Evolutionary conservation across 768 basidiomycete genomes (phyloP), one percentile per base, ranked within the genome.

Genomic region (Leccinum obscurum): DNA sequence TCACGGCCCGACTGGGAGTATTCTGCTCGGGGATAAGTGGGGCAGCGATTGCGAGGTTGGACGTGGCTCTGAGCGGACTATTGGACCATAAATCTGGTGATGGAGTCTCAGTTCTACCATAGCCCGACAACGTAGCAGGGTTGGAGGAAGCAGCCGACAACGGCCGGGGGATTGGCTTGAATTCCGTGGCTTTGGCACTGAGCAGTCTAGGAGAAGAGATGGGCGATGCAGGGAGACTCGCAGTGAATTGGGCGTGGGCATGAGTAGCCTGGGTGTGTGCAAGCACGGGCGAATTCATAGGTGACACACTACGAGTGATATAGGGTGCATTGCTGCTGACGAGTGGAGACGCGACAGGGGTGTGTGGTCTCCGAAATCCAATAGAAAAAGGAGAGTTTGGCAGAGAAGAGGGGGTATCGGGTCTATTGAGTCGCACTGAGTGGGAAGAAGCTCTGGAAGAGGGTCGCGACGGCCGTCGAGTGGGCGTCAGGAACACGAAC

Each of bases 1-100:
- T 89, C 51, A 82, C 77, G 6, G 88, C 80, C 48, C 85, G 82
- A 32, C 83, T 48, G 68, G 72, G 62, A 30, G 80, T 64, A 4
- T 76, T 77, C 59, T 83, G 83, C 62, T 93, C 91, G 52, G 92
- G 89, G 50, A 94, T 81, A 24, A 97, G 80, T 5, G 95, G 95
- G 0, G 93, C 90, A 8, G 94, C 94, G 61, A 96, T 95, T 37
- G 94, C 94, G 9, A 97, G 83, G 70, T 93, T 96, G 14, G 90
- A 90, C 1, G 87, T 84, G 1, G 86, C 85, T 61, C 90, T 82
- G 34, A 81, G 82, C 44, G 83, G 85, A 58, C 71, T 76, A 71
- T 92, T 91, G 3, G 92, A 85, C 93, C 94, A 96, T 56, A 93
- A 72, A 78, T 95, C 94, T 13, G 92, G 92, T 7, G 92, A 92